Conservation (phyloP, 2,329 filamentous ascomycete species). For the Penicillium nordicum region DNA sequence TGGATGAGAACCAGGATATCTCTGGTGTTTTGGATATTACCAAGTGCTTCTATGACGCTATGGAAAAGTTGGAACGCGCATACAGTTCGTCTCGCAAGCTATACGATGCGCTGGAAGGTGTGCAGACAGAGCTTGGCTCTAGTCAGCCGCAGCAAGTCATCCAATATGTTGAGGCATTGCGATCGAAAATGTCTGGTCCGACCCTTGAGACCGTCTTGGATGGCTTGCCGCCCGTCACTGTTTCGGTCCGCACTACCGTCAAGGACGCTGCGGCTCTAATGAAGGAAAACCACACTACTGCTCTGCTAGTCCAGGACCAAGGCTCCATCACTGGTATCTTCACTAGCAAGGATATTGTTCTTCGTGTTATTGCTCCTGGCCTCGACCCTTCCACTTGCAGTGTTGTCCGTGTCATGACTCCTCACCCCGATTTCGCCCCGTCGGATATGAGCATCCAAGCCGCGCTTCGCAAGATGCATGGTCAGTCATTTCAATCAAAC, state of each 20-base stretch:
- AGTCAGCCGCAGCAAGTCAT: conserved; percentile 98
- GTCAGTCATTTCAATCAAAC: conserved; percentile 51
- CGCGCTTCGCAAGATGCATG: conserved; percentile 97
- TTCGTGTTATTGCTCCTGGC: conserved; percentile 94
- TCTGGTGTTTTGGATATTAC: conserved; percentile 97
- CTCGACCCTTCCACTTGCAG: conserved; percentile 93
- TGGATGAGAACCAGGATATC: conserved; percentile 99
- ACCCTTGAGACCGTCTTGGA: conserved; percentile 93
- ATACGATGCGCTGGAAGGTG: conserved; percentile 94
- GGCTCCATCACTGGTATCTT: conserved; percentile 98
- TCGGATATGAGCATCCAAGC: conserved; percentile 99
- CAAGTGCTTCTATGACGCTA: conserved; percentile 99
- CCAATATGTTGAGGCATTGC: conserved; percentile 93
- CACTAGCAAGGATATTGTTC: conserved; percentile 97
- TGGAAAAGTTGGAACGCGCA: conserved; percentile 98
- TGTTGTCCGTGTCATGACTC: conserved; percentile 98
- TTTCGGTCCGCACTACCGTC: conserved; percentile 92
- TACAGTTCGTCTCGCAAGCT: conserved; percentile 98
- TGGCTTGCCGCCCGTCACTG: conserved; percentile 86
- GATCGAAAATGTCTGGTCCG: conserved; percentile 95
- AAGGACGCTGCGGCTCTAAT: conserved; percentile 93
- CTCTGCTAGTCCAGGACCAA: conserved; percentile 92
- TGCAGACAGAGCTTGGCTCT: conserved; percentile 92
- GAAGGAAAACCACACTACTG: conserved; percentile 99
- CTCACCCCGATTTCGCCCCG: conserved; percentile 96